Evolutionary conservation across 768 basidiomycete genomes (phyloP).

Genomic region (Mycena amicta): DNA sequence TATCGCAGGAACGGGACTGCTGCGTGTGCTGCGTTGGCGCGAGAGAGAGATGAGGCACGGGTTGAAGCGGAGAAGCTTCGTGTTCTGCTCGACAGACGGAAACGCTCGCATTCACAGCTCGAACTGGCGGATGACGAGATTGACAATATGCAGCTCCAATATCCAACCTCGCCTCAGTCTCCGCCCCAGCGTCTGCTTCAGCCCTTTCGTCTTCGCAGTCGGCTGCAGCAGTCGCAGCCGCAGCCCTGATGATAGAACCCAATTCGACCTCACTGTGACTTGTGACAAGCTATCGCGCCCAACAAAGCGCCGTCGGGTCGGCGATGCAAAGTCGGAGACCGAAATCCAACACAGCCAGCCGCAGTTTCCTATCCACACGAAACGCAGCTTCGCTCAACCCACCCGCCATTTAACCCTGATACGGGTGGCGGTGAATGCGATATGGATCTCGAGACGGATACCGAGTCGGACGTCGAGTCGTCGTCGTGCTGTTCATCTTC

Average conservation of each 20-base stretch:
- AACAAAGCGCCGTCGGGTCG: slow-evolving; percentile 13
- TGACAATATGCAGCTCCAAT: slow-evolving; percentile 6
- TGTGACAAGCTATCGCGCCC: slow-evolving; percentile 14
- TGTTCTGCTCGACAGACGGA: slow-evolving; percentile 27
- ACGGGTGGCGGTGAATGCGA: slow-evolving; percentile 19
- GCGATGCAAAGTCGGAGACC: too few relatives aligned
- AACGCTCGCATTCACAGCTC: slow-evolving; percentile 8
- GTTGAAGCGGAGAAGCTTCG: slow-evolving; percentile 24
- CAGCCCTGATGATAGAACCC: slow-evolving; percentile 13
- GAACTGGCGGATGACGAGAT: slow-evolving; percentile 1
- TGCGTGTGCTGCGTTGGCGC: slow-evolving; percentile 30
- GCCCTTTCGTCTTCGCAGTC: slow-evolving; percentile 18
- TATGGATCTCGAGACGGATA: slow-evolving; percentile 21
- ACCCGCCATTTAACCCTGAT: slow-evolving; percentile 1
- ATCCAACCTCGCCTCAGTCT: slow-evolving; percentile 13
- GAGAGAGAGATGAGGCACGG: slow-evolving; percentile 32
- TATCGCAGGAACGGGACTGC: slow-evolving; percentile 31
- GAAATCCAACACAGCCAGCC: slow-evolving; percentile 1
- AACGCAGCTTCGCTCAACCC: background rate
- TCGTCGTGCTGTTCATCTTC: slow-evolving; percentile 10
- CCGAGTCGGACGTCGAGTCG: slow-evolving; percentile 5
- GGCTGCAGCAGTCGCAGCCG: slow-evolving; percentile 18
- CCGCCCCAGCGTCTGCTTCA: slow-evolving; percentile 19
- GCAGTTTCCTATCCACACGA: background rate
- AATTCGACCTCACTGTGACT: slow-evolving; percentile 14